These are phyloP conservation scores for Taphrina betulina DNA, from an alignment of 1,139 yeast genomes.

Conservation along the genomic window DNA sequence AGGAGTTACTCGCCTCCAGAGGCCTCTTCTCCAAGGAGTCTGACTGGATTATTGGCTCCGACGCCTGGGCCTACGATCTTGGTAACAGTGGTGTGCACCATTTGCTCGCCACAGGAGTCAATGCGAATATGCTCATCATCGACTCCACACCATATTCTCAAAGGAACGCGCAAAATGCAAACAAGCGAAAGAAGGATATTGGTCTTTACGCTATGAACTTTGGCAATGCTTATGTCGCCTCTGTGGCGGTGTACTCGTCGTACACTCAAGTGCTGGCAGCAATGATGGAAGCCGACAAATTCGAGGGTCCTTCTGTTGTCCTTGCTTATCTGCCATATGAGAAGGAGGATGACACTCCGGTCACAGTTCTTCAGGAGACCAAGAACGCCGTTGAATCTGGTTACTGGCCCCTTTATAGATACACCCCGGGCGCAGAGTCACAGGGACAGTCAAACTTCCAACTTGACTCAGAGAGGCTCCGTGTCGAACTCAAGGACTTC, in stretches of 20 bases:
- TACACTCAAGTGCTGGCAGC: slow-evolving; percentile 92
- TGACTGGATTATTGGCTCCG: slow-evolving; percentile 89
- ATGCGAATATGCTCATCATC: slow-evolving; percentile 78
- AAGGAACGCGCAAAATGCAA: slow-evolving; percentile 40
- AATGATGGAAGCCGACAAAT: slow-evolving; percentile 80
- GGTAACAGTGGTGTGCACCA: slow-evolving; percentile 92
- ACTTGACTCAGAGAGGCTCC: slow-evolving; percentile 79
- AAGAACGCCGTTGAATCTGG: slow-evolving; percentile 90
- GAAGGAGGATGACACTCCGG: slow-evolving; percentile 65
- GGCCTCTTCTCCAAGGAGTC: slow-evolving; percentile 53
- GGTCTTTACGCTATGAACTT: slow-evolving; percentile 95
- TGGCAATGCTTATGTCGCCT: slow-evolving; percentile 87
- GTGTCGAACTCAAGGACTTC: slow-evolving; percentile 72
- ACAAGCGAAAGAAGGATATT: slow-evolving; percentile 76
- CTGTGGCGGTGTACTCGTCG: slow-evolving; percentile 89
- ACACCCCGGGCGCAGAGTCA: slow-evolving; percentile 58
- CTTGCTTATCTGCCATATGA: slow-evolving; percentile 84
- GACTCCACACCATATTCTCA: slow-evolving; percentile 83
- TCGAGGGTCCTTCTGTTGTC: slow-evolving; percentile 85
- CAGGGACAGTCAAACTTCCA: slow-evolving; percentile 57
- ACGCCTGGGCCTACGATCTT: slow-evolving; percentile 90
- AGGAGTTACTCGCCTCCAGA: slow-evolving; percentile 51
- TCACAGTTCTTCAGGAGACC: slow-evolving; percentile 78
- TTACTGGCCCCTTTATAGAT: slow-evolving; percentile 92
- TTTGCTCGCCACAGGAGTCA: slow-evolving; percentile 70